Conservation (phyloP, 345 rosid genomes). For the Populus euphratica region DNA sequence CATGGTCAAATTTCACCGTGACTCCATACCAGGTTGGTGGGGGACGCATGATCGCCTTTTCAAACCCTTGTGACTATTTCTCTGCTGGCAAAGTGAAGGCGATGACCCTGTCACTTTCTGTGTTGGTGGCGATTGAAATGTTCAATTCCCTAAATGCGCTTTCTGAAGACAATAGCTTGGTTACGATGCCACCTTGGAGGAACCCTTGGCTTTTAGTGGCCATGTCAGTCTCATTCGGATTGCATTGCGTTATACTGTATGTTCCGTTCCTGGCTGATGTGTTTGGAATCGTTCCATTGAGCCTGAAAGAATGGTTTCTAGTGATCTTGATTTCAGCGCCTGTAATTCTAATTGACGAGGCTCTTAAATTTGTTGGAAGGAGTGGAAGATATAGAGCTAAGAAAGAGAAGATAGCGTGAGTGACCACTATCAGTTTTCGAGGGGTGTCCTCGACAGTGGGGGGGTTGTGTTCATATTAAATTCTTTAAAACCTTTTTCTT, state of each 20-base stretch:
- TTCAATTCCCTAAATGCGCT: conserved; percentile 85
- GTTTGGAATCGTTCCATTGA: conserved; percentile 78
- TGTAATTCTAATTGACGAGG: conserved; percentile 76
- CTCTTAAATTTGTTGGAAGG: conserved; percentile 64
- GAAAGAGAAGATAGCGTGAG: conserved; percentile 45
- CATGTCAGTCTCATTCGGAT: conserved; percentile 75
- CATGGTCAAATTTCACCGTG: conserved; percentile 76
- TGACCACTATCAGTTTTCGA: neutral
- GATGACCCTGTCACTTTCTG: conserved; percentile 82
- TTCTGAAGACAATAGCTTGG: conserved; percentile 79
- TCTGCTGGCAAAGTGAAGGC: conserved; percentile 78
- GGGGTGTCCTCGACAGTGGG: neutral
- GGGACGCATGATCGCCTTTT: conserved; percentile 47
- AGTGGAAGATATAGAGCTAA: conserved; percentile 29
- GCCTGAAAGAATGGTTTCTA: conserved; percentile 65
- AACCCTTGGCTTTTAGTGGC: conserved; percentile 92
- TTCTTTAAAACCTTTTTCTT: conserved; percentile 6
- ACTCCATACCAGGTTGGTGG: conserved; percentile 53
- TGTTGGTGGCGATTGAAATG: conserved; percentile 86
- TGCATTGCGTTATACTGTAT: conserved; percentile 79
- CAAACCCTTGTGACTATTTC: conserved; percentile 84
- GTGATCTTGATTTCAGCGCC: conserved; percentile 77
- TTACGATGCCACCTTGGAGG: conserved; percentile 85
- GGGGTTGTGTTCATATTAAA: neutral
- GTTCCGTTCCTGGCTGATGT: conserved; percentile 73